Evolutionary conservation across 495 filamentous ascomycete genomes (phyloP).

Genomic region (Aspergillus asperescens): DNA sequence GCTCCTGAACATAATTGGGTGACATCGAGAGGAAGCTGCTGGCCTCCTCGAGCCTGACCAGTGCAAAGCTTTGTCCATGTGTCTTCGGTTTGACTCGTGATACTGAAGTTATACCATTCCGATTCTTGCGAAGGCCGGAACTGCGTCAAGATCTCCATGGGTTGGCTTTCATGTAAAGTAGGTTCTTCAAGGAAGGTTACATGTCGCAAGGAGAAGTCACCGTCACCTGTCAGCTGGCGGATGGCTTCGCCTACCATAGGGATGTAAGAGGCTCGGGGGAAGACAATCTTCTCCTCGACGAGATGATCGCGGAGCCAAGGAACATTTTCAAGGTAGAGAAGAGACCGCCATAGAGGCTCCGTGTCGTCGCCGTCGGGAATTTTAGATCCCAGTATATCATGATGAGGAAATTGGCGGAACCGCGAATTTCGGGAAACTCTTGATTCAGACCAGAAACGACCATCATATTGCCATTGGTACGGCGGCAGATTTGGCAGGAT

Average conservation of each 20-base stretch:
- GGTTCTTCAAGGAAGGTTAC: constrained; percentile 27
- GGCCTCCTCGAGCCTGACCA: constrained; percentile 22
- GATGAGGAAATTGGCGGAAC: not conserved
- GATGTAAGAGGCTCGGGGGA: constrained; percentile 46
- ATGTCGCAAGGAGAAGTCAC: constrained; percentile 23
- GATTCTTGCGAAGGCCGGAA: constrained; percentile 31
- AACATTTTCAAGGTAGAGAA: not conserved
- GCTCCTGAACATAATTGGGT: not conserved
- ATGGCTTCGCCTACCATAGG: constrained; percentile 45
- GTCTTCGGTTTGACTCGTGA: constrained; percentile 35
- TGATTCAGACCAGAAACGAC: not conserved
- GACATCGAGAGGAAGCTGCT: not conserved
- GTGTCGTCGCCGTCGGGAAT: not conserved
- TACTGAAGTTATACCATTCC: constrained; percentile 44
- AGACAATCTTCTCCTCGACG: constrained; percentile 26
- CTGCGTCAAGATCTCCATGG: constrained; percentile 32
- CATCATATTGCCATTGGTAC: not conserved
- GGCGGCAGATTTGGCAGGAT: not conserved
- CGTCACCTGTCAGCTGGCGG: constrained; percentile 29
- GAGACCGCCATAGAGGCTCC: not conserved
- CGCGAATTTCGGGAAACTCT: not conserved
- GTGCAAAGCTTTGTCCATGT: constrained; percentile 40
- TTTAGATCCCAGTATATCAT: not conserved
- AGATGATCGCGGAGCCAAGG: not conserved
- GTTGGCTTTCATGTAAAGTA: constrained; percentile 19